Conservation (phyloP, 169 alveolate genomes). For the Plasmodium billcollinsi region DNA sequence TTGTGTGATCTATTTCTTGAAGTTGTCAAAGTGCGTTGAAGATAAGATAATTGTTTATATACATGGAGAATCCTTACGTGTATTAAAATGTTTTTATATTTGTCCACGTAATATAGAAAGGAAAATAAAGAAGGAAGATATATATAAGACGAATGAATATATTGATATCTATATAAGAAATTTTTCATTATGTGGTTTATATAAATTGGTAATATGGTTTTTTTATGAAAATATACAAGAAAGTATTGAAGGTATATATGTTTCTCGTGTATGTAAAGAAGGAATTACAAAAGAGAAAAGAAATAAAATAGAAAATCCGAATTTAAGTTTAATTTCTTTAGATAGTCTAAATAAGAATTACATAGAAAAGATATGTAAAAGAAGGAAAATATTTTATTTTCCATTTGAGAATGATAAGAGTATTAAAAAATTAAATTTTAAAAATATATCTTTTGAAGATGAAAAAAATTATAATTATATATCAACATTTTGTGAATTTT, state of each 20-base stretch:
- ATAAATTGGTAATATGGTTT: conserved; percentile 28
- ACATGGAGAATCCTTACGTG: conserved; percentile 9
- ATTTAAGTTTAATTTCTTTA: not conserved
- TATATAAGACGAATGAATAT: conserved; percentile 6
- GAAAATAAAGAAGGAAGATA: conserved; percentile 4
- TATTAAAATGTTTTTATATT: conserved; percentile 8
- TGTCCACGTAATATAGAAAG: not conserved
- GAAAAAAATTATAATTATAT: conserved; percentile 38
- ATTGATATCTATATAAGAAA: conserved; percentile 15
- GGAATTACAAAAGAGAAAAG: too few species aligned
- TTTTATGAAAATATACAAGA: conserved; percentile 26
- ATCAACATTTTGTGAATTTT: conserved; percentile 62
- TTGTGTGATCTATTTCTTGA: conserved; percentile 9
- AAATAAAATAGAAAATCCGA: too few species aligned
- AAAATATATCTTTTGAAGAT: conserved; percentile 23
- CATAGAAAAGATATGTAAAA: not conserved
- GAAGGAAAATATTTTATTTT: not conserved
- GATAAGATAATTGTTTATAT: conserved; percentile 17
- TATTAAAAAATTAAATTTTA: conserved; percentile 21
- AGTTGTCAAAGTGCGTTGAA: not conserved
- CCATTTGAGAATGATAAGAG: conserved; percentile 34
- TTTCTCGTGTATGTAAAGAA: not conserved
- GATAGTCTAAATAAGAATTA: not conserved
- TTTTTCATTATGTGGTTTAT: conserved; percentile 2
- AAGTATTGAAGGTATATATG: conserved; percentile 63